Evolutionary conservation across 202 grass and related monocot species (phyloP).

Genomic region (Musa balbisiana): DNA sequence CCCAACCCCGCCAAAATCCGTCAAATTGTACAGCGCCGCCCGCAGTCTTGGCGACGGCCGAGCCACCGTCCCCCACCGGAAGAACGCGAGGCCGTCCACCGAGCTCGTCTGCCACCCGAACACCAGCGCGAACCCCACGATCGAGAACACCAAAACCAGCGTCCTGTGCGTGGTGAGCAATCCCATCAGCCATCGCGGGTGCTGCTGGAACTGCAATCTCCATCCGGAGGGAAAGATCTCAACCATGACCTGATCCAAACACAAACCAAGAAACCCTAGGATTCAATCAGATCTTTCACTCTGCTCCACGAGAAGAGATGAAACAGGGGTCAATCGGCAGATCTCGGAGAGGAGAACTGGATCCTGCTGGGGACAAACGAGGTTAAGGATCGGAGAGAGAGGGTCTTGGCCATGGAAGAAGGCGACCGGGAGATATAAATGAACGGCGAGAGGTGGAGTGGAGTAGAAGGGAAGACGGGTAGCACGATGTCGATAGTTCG

Average conservation of each 20-base stretch:
- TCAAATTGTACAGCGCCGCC: constrained; percentile 45
- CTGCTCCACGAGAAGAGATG: background rate
- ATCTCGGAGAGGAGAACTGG: background rate
- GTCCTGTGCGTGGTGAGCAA: constrained; percentile 28
- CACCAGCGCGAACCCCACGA: constrained; percentile 50
- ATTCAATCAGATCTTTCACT: background rate
- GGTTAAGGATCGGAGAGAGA: background rate
- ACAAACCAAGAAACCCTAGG: background rate
- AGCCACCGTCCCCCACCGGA: constrained; percentile 30
- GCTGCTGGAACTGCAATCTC: constrained; percentile 30
- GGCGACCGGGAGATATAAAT: constrained; percentile 9
- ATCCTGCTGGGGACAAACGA: background rate
- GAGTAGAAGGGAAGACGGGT: constrained; percentile 6
- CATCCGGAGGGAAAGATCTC: constrained; percentile 39
- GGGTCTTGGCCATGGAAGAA: constrained; percentile 2
- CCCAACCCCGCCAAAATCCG: constrained; percentile 67
- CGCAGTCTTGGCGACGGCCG: constrained; percentile 10
- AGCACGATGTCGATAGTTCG: background rate
- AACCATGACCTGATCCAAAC: constrained; percentile 27
- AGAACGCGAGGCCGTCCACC: constrained; percentile 33
- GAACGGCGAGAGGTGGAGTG: constrained; percentile 26
- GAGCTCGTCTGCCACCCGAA: constrained; percentile 63
- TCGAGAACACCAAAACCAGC: constrained; percentile 39
- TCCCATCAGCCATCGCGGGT: constrained; percentile 29
- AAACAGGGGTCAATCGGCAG: background rate